Conservation (phyloP, 2,329 filamentous ascomycete species). For the Coleophoma eucalyptorum region DNA sequence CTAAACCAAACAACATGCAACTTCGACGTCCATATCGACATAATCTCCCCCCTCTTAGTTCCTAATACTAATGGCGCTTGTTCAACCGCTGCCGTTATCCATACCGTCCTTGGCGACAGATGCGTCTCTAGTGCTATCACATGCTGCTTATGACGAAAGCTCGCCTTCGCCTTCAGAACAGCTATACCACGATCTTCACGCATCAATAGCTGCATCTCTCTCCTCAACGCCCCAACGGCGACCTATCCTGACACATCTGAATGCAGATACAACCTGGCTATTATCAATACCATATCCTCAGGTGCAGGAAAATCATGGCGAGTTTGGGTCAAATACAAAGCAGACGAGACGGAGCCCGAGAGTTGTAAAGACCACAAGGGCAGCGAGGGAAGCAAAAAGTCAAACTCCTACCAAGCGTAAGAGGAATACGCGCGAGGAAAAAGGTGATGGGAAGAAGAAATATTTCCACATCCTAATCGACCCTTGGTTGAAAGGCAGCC, state of each 20-base stretch:
- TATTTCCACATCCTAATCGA: conserved; percentile 65
- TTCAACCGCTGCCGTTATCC: no score
- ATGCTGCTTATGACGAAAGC: no score
- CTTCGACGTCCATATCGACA: no score
- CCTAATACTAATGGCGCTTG: no score
- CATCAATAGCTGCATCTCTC: not conserved
- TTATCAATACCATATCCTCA: conserved; percentile 54
- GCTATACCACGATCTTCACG: not conserved
- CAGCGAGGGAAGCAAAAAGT: not conserved
- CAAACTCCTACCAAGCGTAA: not conserved
- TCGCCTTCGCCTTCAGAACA: not conserved
- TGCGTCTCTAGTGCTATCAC: no score
- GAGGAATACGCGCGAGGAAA: not conserved
- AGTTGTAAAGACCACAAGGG: not conserved
- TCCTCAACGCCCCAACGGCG: conserved; percentile 17
- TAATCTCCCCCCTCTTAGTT: no score
- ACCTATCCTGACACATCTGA: conserved; percentile 59
- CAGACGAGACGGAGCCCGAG: no score
- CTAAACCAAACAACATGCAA: no score
- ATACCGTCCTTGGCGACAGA: no score
- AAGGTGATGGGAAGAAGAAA: conserved; percentile 12
- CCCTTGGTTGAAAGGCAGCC: conserved; percentile 60
- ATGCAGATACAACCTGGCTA: conserved; percentile 65
- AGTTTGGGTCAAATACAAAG: no score
- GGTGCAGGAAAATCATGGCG: not conserved